Base-by-base conservation (phyloP, 805 yeast species). In the Schwanniomyces polymorphus region DNA sequence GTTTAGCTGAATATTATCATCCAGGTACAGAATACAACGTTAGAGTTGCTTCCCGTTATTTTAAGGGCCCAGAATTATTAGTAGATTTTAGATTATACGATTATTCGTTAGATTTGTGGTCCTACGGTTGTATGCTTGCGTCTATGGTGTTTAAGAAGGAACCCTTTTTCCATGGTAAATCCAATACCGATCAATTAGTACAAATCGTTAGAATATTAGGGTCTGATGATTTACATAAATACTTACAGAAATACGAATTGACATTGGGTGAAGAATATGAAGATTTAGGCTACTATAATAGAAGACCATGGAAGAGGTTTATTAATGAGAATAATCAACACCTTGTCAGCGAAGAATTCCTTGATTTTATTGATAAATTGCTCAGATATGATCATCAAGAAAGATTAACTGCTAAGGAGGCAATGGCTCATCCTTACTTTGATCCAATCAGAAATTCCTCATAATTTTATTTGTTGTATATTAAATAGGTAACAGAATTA, bases 1-100 rank as follows among this genome's bases (percentile, higher is more conserved):
- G 97, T 12, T 71, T 91, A 50, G 97, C 97, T 7, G 97, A 91
- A 64, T 91, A 88, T 61, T 91, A 91, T 67, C 97, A 91, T 62
- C 85, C 87, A 2, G 94, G 92, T 5, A 87, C 86, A 42, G 95
- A 89, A 55, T 91, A 88, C 69, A 91, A 91, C 60, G 96, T 89
- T 18, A 78, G 97, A 51, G 97, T 91, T 29, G 97, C 97, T 0
- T 86, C 95, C 5, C 80, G 97, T 50, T 90, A 88, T 67, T 90
- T 86, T 69, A 91, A 91, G 70, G 97, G 96, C 8, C 97, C 97
- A 1, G 97, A 91, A 68, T 74, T 91, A 54, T 75, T 91, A 48
- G 89, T 91, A 8, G 91, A 91, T 61, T 78, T 82, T 58, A 85
- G 88, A 56, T 84, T 81, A 62, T 91, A 91, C 67, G 97, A 91